A percentile compares a stretch with the other conserved stretches of the same genome.
These are phyloP conservation scores for Cadophora malorum DNA, from an alignment of 2,329 filamentous ascomycete species.

Conservation along the genomic window DNA sequence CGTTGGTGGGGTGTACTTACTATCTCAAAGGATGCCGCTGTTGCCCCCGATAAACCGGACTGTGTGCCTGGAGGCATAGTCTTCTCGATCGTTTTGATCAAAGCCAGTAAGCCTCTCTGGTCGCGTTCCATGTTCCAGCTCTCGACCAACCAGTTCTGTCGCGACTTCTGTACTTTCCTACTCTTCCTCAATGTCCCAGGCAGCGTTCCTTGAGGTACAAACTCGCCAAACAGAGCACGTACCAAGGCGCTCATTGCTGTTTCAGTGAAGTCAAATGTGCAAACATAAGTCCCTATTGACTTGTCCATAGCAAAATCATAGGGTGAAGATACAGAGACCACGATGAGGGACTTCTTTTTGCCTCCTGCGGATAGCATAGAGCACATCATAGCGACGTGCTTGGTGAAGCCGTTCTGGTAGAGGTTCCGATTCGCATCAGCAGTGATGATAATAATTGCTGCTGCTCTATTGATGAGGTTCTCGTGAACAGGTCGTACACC, in stretches of 20 bases:
- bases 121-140: slow-evolving; percentile 84
- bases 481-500: slow-evolving; percentile 92
- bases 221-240: slow-evolving; percentile 82
- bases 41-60: slow-evolving; percentile 68
- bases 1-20: slow-evolving; percentile 40
- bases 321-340: slow-evolving; percentile 91
- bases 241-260: slow-evolving; percentile 86
- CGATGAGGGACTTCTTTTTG: slow-evolving; percentile 87
- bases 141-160: slow-evolving; percentile 94
- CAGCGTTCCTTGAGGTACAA: slow-evolving; percentile 62
- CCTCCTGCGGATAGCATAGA: slow-evolving; percentile 78
- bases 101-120: slow-evolving; percentile 71
- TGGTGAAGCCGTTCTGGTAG: slow-evolving; percentile 94
- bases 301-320: slow-evolving; percentile 97
- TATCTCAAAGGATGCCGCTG: slow-evolving; percentile 78
- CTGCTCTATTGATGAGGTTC: slow-evolving; percentile 86
- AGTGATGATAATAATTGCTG: slow-evolving; percentile 87
- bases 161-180: slow-evolving; percentile 85
- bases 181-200: slow-evolving; percentile 83
- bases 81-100: slow-evolving; percentile 74
- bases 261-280: slow-evolving; percentile 96
- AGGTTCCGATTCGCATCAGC: slow-evolving; percentile 93
- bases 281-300: slow-evolving; percentile 88
- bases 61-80: slow-evolving; percentile 69
- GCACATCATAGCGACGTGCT: slow-evolving; percentile 96